Conservation (phyloP, 768 basidiomycete species). For the Pleurotus platypus region DNA sequence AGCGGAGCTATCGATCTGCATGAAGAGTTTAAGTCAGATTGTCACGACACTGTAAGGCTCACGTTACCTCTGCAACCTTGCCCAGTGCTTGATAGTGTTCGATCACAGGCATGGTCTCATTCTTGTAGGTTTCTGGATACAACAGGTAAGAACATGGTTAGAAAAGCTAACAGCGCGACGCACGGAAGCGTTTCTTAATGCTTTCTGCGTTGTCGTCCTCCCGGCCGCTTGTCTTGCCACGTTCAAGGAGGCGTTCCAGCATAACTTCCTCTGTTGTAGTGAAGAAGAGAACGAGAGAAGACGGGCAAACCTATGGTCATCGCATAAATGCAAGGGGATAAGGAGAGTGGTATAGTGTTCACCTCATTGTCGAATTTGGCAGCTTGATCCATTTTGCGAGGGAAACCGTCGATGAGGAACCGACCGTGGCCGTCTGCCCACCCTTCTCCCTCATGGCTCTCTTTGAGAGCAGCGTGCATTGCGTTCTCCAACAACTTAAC, state of each 20-base stretch:
- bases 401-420: conserved; percentile 97
- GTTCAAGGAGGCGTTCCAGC: conserved; percentile 79
- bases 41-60: not conserved
- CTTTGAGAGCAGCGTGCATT: conserved; percentile 62
- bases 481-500: conserved; percentile 93
- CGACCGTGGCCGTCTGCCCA: conserved; percentile 76
- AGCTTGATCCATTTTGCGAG: conserved; percentile 98
- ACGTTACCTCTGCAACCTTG: conserved; percentile 75
- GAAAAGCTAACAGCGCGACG: conserved; percentile 20
- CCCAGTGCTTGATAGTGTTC: conserved; percentile 62
- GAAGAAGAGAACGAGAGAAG: conserved; percentile 82
- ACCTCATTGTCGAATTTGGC: conserved; percentile 85
- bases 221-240: conserved; percentile 90
- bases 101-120: conserved; percentile 92
- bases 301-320: conserved; percentile 67
- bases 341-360: conserved; percentile 16
- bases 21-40: not conserved
- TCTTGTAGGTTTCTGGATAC: conserved; percentile 70
- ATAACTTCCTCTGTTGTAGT: conserved; percentile 86
- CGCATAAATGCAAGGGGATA: conserved; percentile 1
- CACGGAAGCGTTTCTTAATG: conserved; percentile 96
- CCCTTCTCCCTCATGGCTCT: conserved; percentile 39
- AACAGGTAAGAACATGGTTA: not conserved
- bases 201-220: conserved; percentile 95
- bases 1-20: conserved; percentile 71